A percentile compares a stretch with the other conserved stretches of the same genome.
phyloP scores from a whole-genome alignment of 164 flowering plant species.

The Annona squamosa region DNA sequence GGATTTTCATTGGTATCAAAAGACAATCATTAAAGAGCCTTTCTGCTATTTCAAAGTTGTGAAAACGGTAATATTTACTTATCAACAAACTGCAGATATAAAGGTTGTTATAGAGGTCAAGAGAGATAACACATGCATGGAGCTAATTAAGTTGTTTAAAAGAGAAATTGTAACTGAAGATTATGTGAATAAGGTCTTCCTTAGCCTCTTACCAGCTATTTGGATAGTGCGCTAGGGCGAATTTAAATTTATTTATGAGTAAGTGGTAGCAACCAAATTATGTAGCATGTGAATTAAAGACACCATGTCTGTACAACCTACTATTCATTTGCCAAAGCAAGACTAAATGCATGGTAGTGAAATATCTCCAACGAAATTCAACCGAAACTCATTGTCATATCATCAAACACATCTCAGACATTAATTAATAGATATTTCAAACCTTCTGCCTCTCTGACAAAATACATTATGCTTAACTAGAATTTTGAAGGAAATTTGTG shows the following conservation, averaged over 20 bases:
- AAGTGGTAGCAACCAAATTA: not conserved
- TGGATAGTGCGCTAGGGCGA: not conserved
- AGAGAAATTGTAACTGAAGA: slow-evolving; percentile 4
- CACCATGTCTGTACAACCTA: not conserved
- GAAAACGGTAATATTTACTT: slow-evolving; percentile 6
- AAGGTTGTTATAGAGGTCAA: slow-evolving; percentile 5
- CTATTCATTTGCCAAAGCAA: not conserved
- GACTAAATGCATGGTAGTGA: not conserved
- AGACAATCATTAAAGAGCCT: not conserved
- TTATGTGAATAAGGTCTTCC: slow-evolving; percentile 1
- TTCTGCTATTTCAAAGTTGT: slow-evolving; percentile 1
- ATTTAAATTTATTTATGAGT: not conserved
- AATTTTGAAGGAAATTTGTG: too few species aligned
- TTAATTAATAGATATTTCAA: too few species aligned
- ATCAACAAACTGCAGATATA: slow-evolving; percentile 12
- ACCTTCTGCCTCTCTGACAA: too few species aligned
- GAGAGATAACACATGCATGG: slow-evolving; percentile 3
- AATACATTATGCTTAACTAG: too few species aligned
- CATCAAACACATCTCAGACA: not conserved
- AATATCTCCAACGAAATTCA: not conserved
- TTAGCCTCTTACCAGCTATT: slow-evolving; percentile 5
- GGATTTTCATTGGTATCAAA: slow-evolving; percentile 2
- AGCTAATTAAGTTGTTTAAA: slow-evolving; percentile 3
- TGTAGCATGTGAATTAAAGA: not conserved
- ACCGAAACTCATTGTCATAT: not conserved